Conservation (phyloP, 1,139 yeast genomes). For the Lodderomyces metapsilosis region DNA sequence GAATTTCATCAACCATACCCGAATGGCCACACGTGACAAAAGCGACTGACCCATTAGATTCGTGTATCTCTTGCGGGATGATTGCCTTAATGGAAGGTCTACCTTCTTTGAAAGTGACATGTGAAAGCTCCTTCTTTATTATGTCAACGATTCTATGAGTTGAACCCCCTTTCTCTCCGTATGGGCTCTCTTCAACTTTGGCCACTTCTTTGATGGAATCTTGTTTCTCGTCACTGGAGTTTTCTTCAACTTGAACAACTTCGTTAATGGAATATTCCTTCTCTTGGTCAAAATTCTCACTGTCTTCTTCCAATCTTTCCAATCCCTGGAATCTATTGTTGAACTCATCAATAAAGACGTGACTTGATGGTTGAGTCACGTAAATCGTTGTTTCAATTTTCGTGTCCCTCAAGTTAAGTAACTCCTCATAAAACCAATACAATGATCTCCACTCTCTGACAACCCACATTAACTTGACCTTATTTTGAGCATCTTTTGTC, state of each 20-base stretch:
- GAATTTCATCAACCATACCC: slow-evolving; percentile 48
- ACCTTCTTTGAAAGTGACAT: slow-evolving; percentile 30
- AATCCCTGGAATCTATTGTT: slow-evolving; percentile 3
- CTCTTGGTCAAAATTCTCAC: neutral
- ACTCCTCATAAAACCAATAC: slow-evolving; percentile 36
- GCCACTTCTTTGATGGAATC: slow-evolving; percentile 6
- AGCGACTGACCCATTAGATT: slow-evolving; percentile 35
- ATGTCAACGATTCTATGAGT: slow-evolving; percentile 4
- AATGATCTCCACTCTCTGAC: slow-evolving; percentile 33
- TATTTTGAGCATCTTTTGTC: slow-evolving; percentile 2
- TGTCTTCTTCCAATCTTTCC: slow-evolving; percentile 4
- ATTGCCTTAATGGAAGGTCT: slow-evolving; percentile 32
- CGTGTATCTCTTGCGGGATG: slow-evolving; percentile 26
- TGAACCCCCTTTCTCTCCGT: slow-evolving; percentile 3
- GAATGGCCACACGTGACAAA: slow-evolving; percentile 56
- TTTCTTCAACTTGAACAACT: slow-evolving; percentile 2
- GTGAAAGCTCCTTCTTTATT: slow-evolving; percentile 24
- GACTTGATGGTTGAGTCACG: slow-evolving; percentile 27
- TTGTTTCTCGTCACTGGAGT: slow-evolving; percentile 2
- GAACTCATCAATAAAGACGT: slow-evolving; percentile 6
- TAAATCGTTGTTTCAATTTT: slow-evolving; percentile 30
- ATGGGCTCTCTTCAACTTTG: slow-evolving; percentile 13
- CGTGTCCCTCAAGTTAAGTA: slow-evolving; percentile 23
- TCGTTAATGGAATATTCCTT: slow-evolving; percentile 1
- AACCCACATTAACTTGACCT: slow-evolving; percentile 15